Evolutionary conservation across 257 asterid species (phyloP).

Genomic region (Solanum piurae): DNA sequence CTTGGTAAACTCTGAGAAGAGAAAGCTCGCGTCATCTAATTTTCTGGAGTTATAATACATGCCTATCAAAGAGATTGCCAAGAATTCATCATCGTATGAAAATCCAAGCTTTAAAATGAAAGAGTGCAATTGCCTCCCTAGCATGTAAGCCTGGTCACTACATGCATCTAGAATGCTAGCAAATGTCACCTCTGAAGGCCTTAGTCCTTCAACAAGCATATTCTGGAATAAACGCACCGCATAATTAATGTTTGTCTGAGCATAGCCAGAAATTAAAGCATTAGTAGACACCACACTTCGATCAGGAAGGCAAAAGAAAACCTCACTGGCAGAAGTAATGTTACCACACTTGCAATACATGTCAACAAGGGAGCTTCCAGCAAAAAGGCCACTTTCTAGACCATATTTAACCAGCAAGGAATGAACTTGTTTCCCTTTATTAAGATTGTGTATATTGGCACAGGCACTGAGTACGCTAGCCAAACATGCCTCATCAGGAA

Average conservation of each 20-base stretch:
- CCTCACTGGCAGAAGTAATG: conserved; percentile 36
- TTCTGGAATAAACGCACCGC: conserved; percentile 36
- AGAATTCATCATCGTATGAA: conserved; percentile 49
- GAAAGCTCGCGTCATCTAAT: conserved; percentile 28
- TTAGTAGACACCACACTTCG: conserved; percentile 52
- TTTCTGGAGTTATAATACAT: conserved; percentile 51
- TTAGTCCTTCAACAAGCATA: conserved; percentile 48
- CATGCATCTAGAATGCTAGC: conserved; percentile 74
- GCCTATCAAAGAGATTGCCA: conserved; percentile 66
- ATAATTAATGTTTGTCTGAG: conserved; percentile 23
- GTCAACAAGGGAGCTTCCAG: conserved; percentile 82
- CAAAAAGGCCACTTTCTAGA: conserved; percentile 51
- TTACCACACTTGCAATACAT: conserved; percentile 83
- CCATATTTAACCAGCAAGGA: conserved; percentile 58
- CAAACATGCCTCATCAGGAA: conserved; percentile 81
- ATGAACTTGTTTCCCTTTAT: conserved; percentile 64
- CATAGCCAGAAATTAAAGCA: conserved; percentile 71
- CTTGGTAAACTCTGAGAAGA: conserved; percentile 71
- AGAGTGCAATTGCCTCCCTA: conserved; percentile 70
- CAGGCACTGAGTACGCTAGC: conserved; percentile 75
- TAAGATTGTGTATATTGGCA: conserved; percentile 41
- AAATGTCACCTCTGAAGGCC: conserved; percentile 82
- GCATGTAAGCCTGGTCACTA: conserved; percentile 15
- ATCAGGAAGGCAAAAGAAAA: conserved; percentile 56
- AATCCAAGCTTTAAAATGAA: conserved; percentile 52